These are phyloP conservation scores for Trifolium fragiferum DNA, from an alignment of 306 rosid genomes.

Conservation along the genomic window DNA sequence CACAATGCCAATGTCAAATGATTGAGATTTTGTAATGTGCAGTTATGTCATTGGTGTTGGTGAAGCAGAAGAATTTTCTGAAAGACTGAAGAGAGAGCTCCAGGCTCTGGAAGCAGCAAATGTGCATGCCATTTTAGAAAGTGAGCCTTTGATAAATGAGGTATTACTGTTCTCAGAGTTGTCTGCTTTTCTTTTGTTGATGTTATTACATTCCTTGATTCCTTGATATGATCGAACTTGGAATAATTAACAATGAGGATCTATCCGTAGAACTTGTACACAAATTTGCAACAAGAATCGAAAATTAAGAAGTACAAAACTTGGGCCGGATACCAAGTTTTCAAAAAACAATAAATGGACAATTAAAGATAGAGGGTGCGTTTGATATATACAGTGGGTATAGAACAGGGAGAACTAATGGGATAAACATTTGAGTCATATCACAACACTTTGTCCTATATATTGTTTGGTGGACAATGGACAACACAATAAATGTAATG, in stretches of 20 bases:
- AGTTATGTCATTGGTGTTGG: slow-evolving; percentile 97
- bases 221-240: slow-evolving; percentile 5
- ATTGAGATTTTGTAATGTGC: slow-evolving; percentile 46
- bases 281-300: too few species aligned
- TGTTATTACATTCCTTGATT: slow-evolving; percentile 15
- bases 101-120: slow-evolving; percentile 98
- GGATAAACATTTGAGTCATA: background rate
- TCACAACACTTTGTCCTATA: background rate
- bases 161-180: slow-evolving; percentile 45
- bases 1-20: slow-evolving; percentile 30
- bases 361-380: background rate
- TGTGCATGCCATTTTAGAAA: slow-evolving; percentile 95
- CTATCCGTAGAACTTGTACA: background rate
- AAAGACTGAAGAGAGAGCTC: slow-evolving; percentile 95
- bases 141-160: slow-evolving; percentile 89
- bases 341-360: too few species aligned
- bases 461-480: background rate
- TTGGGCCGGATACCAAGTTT: too few species aligned
- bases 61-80: slow-evolving; percentile 97
- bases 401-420: background rate
- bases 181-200: slow-evolving; percentile 35
- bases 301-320: too few species aligned
- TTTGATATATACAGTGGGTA: background rate
- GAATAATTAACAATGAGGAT: background rate
- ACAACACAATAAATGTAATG: background rate